A percentile compares a stretch with the other conserved stretches of the same genome.
These are phyloP conservation scores for Colletotrichum sp. DNA, from an alignment of 2,329 filamentous ascomycete genomes.

Conservation along the genomic window DNA sequence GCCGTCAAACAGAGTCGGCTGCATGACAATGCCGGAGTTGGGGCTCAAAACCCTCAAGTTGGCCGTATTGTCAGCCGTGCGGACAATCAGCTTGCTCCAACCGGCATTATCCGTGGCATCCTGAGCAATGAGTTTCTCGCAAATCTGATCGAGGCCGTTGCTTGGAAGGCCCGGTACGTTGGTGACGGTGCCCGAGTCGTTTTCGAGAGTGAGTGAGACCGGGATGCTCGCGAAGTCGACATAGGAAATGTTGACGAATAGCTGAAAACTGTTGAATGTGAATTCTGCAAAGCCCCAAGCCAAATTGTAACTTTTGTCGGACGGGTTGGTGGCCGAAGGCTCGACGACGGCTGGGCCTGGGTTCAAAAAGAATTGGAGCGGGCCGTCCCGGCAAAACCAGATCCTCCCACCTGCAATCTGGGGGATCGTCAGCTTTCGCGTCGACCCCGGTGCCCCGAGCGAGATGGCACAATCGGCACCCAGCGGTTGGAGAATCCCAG, in stretches of 20 bases:
- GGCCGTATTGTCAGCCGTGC: constrained; percentile 35
- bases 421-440: constrained; percentile 67
- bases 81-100: constrained; percentile 58
- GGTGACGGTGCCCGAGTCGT: constrained; percentile 46
- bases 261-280: constrained; percentile 64
- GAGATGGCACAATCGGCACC: constrained; percentile 65
- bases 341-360: constrained; percentile 76
- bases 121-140: constrained; percentile 49
- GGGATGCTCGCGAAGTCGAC: constrained; percentile 77
- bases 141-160: constrained; percentile 51
- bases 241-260: constrained; percentile 74
- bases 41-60: constrained; percentile 59
- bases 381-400: constrained; percentile 69
- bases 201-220: constrained; percentile 60
- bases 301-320: constrained; percentile 65
- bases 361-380: constrained; percentile 73
- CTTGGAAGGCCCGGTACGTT: constrained; percentile 54
- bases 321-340: constrained; percentile 71
- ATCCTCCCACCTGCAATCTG: constrained; percentile 74
- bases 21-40: constrained; percentile 51
- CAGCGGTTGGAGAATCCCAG: constrained; percentile 53
- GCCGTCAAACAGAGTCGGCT: constrained; percentile 48
- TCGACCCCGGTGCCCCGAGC: constrained; percentile 65
- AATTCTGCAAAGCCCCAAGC: constrained; percentile 75
- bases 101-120: constrained; percentile 49